These are phyloP conservation scores for Pyronema omphalodes DNA, from an alignment of 495 filamentous ascomycete genomes.

Conservation along the genomic window DNA sequence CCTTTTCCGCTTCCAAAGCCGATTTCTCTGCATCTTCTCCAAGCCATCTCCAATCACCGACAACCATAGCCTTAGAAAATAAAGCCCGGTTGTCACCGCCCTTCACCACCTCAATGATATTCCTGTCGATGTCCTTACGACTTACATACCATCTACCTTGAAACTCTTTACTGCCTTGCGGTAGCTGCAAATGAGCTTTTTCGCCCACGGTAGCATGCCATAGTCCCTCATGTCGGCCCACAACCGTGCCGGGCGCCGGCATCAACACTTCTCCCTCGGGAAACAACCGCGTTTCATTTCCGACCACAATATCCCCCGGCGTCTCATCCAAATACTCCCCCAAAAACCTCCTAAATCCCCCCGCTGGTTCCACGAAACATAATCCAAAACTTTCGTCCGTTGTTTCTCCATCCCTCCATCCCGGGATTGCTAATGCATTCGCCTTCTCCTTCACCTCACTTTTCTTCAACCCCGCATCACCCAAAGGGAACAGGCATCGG, in stretches of 20 bases:
- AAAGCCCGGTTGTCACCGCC: constrained; percentile 19
- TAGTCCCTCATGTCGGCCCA: constrained; percentile 18
- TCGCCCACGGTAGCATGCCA: constrained; percentile 23
- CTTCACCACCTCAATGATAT: constrained; percentile 19
- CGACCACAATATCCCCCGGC: constrained; percentile 16
- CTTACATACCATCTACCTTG: constrained; percentile 20
- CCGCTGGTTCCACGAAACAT: constrained; percentile 20
- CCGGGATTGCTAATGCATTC: constrained; percentile 13
- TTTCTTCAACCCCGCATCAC: constrained; percentile 12
- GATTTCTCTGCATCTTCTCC: constrained; percentile 15
- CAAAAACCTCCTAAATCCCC: constrained; percentile 19
- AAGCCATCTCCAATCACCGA: constrained; percentile 20
- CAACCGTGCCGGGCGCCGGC: constrained; percentile 7
- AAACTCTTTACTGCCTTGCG: constrained; percentile 14
- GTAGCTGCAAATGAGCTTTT: constrained; percentile 16
- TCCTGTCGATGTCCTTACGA: constrained; percentile 14
- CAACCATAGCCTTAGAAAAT: constrained; percentile 19
- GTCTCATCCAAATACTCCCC: constrained; percentile 18
- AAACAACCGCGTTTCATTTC: constrained; percentile 1
- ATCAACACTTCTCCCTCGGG: background rate
- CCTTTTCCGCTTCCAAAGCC: constrained; percentile 1
- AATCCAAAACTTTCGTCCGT: constrained; percentile 20
- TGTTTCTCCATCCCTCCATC: constrained; percentile 15
- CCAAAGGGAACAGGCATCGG: constrained; percentile 18
- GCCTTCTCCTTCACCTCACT: constrained; percentile 16